These are phyloP conservation scores for Rhypophila decipiens DNA, from an alignment of 495 filamentous ascomycete species.

Conservation along the genomic window DNA sequence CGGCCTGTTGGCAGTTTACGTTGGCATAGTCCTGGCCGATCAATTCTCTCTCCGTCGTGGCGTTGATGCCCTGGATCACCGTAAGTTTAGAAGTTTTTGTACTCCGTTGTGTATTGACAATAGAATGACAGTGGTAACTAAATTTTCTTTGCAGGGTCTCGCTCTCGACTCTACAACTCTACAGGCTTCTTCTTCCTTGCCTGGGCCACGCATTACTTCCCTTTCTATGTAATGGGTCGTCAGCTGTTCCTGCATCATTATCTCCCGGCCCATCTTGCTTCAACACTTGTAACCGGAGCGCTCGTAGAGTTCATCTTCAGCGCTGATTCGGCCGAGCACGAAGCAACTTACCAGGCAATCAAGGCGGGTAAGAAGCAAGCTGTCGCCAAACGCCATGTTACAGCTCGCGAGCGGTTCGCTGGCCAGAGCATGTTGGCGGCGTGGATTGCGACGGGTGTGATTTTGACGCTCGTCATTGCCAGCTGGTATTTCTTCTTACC, in stretches of 20 bases:
- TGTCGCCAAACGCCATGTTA: conserved; percentile 47
- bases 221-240: conserved; percentile 95
- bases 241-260: conserved; percentile 98
- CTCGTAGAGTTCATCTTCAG: conserved; percentile 95
- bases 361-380: conserved; percentile 48
- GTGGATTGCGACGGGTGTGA: conserved; percentile 70
- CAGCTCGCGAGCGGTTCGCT: conserved; percentile 72
- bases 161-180: conserved; percentile 91
- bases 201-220: conserved; percentile 96
- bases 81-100: conserved; percentile 64
- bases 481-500: conserved; percentile 92
- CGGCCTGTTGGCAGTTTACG: conserved; percentile 86
- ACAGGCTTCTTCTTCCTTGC: conserved; percentile 98
- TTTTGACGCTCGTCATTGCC: conserved; percentile 62
- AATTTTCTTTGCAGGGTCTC: conserved; percentile 66
- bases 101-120: no score
- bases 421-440: conserved; percentile 67
- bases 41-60: conserved; percentile 88
- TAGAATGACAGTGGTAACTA: no score
- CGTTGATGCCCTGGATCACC: conserved; percentile 85
- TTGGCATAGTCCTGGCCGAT: conserved; percentile 85
- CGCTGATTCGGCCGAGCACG: conserved; percentile 61
- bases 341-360: conserved; percentile 34
- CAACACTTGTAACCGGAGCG: conserved; percentile 90
- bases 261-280: conserved; percentile 89